phyloP scores from a whole-genome alignment of 2,329 filamentous ascomycete species.

The Colletotrichum sp. region DNA sequence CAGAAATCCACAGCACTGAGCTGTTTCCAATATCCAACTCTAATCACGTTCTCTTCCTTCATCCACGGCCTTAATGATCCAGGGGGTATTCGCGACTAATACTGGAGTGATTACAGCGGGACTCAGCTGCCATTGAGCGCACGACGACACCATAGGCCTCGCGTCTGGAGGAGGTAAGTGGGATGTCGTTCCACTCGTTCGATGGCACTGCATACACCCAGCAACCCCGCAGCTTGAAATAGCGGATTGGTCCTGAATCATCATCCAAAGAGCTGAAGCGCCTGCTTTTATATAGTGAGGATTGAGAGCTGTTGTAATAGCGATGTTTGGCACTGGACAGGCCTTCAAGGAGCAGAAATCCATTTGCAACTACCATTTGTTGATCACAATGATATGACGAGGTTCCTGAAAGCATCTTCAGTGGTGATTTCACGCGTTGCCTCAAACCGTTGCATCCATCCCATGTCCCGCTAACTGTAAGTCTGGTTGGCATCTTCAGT shows the following conservation, averaged over 20 bases:
- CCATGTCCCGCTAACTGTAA: too few species aligned
- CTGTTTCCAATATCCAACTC: neutral
- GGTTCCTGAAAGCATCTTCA: neutral
- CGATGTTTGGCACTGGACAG: too few species aligned
- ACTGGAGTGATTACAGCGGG: fast-evolving
- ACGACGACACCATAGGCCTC: neutral
- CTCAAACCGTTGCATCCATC: neutral
- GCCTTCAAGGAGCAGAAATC: too few species aligned
- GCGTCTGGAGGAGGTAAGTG: neutral
- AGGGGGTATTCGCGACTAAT: fast-evolving
- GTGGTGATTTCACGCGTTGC: neutral
- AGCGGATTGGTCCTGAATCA: neutral
- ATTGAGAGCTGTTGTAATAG: too few species aligned
- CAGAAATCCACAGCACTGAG: neutral
- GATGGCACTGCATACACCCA: neutral
- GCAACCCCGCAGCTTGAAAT: neutral
- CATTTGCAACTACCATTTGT: too few species aligned
- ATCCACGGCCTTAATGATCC: neutral
- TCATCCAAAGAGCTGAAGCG: neutral
- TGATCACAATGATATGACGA: neutral
- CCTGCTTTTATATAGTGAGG: neutral
- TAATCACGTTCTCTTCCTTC: neutral
- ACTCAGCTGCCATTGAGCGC: neutral
- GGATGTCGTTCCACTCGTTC: fast-evolving
- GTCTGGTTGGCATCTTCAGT: too few species aligned